Percentiles rank a stretch among this genome's conserved stretches.
These are phyloP conservation scores for Colletotrichum cuscutae DNA, from an alignment of 2,329 filamentous ascomycete genomes.

Conservation along the genomic window DNA sequence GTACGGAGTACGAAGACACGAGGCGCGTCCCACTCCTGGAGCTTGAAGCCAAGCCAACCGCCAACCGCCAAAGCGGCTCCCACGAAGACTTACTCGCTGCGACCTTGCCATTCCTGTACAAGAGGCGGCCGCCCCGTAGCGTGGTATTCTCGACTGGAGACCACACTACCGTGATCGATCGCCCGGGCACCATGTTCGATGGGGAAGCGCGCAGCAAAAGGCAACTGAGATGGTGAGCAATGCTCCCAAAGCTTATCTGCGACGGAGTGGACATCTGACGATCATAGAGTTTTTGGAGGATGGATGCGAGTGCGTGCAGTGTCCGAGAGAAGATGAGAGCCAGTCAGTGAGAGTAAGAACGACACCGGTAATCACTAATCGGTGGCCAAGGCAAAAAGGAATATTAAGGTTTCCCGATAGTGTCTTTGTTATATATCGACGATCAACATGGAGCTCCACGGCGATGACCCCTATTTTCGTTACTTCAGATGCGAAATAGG, in stretches of 20 bases:
- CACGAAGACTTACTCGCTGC: not conserved
- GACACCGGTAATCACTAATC: not conserved
- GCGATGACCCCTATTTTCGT: conserved; percentile 2
- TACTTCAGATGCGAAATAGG: not conserved
- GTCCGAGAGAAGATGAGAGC: not conserved
- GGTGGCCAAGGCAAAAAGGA: not conserved
- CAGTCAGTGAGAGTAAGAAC: not conserved
- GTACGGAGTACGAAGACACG: not conserved
- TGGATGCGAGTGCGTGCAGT: not conserved
- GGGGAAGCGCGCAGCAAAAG: not conserved
- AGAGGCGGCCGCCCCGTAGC: conserved; percentile 13
- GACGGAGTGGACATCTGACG: conserved; percentile 15
- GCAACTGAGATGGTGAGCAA: not conserved
- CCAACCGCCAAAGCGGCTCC: not conserved
- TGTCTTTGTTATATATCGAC: not conserved
- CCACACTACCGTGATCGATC: conserved; percentile 1
- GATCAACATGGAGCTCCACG: not conserved
- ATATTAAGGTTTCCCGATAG: conserved; percentile 2
- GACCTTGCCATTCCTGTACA: not conserved
- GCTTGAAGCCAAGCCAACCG: not conserved
- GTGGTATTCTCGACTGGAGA: not conserved
- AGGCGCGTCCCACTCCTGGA: not conserved
- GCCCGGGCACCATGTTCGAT: conserved; percentile 4
- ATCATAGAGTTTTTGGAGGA: not conserved
- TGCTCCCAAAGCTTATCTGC: conserved; percentile 21